A percentile compares a stretch with the other conserved stretches of the same genome.
Evolutionary conservation across 495 filamentous ascomycete species (phyloP).

Genomic region (Talaromyces trachyspermus): DNA sequence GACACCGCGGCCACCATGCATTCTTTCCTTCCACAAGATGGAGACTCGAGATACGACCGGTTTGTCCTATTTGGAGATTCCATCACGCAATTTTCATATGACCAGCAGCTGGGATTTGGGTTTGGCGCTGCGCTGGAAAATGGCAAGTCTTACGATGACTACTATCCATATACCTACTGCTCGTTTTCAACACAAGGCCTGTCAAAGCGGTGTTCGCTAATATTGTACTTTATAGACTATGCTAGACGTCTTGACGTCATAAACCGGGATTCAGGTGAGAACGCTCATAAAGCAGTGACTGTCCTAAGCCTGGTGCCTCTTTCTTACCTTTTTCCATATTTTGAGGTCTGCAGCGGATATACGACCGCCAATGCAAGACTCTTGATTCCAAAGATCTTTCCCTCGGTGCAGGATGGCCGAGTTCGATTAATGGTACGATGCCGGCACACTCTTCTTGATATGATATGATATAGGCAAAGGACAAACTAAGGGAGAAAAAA

Average conservation of each 20-base stretch:
- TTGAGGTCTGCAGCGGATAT: constrained; percentile 47
- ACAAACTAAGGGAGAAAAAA: too few species aligned
- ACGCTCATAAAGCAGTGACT: background rate
- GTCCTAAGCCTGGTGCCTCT: too few species aligned
- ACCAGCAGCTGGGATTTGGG: constrained; percentile 55
- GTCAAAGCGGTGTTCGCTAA: background rate
- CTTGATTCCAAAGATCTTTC: constrained; percentile 52
- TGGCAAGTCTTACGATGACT: too few species aligned
- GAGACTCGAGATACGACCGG: constrained; percentile 43
- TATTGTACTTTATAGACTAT: constrained; percentile 39
- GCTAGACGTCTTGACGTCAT: constrained; percentile 59
- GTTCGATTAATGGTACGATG: constrained; percentile 68
- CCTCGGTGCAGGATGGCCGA: constrained; percentile 42
- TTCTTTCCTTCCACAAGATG: background rate
- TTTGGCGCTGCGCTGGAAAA: constrained; percentile 65
- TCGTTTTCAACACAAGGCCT: background rate
- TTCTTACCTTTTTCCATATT: background rate
- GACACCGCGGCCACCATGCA: background rate
- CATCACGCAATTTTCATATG: constrained; percentile 57
- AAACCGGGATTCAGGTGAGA: constrained; percentile 57
- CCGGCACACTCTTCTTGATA: too few species aligned
- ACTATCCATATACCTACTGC: too few species aligned
- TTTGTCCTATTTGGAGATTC: constrained; percentile 80
- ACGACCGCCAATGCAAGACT: constrained; percentile 57
- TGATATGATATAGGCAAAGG: too few species aligned